Percentiles rank a stretch among this genome's conserved stretches.
Evolutionary conservation across 2,329 filamentous ascomycete species (phyloP).

Genomic region (Aspergillus udagawae): DNA sequence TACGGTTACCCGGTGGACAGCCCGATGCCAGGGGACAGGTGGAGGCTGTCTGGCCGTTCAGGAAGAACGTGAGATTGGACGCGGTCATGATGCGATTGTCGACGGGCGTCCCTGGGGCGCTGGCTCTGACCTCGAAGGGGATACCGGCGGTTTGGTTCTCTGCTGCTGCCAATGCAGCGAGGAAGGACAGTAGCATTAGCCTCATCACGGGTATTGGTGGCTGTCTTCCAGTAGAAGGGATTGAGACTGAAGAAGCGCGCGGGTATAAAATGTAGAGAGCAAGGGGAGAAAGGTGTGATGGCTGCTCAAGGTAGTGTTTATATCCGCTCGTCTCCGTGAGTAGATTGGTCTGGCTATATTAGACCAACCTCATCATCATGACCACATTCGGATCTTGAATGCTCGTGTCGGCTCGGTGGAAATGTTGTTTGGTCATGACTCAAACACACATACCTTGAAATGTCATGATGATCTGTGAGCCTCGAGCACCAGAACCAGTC

Average conservation of each 20-base stretch:
- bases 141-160: background rate
- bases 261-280: background rate
- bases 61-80: constrained; percentile 46
- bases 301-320: background rate
- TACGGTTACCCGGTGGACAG: constrained; percentile 48
- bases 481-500: background rate
- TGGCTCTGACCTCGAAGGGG: constrained; percentile 43
- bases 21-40: constrained; percentile 46
- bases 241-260: background rate
- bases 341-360: background rate
- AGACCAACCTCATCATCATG: background rate
- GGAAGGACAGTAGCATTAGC: background rate
- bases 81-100: constrained; percentile 48
- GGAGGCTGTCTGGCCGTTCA: constrained; percentile 45
- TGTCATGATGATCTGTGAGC: background rate
- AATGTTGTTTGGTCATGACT: background rate
- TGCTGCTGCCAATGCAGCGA: background rate
- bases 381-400: background rate
- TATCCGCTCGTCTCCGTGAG: background rate
- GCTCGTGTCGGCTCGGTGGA: background rate
- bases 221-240: background rate
- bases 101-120: constrained; percentile 47
- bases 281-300: background rate
- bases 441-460: background rate
- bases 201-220: background rate